Conservation (phyloP, 148 eudicot species). For the Cornus kousa region DNA sequence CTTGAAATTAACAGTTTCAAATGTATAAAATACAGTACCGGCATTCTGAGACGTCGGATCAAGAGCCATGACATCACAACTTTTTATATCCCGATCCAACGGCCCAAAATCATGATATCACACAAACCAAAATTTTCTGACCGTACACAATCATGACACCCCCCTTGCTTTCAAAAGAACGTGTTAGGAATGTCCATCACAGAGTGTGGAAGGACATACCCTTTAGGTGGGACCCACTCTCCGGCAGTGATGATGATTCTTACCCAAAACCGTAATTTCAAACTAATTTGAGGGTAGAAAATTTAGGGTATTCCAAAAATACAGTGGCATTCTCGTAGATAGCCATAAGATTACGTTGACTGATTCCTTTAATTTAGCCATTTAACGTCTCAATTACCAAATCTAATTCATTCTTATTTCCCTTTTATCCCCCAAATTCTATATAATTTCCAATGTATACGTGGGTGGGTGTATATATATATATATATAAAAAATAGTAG, state of each 20-base stretch:
- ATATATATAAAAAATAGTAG: too few relatives aligned
- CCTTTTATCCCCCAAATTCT: slow-evolving; percentile 1
- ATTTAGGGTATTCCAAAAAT: background rate
- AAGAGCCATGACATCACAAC: slow-evolving; percentile 10
- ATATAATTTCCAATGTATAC: background rate
- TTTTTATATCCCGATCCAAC: background rate
- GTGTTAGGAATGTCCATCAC: background rate
- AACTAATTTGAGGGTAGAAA: background rate
- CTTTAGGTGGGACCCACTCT: slow-evolving; percentile 7
- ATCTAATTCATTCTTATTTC: background rate
- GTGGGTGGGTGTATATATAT: background rate
- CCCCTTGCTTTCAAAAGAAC: background rate
- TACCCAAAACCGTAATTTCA: slow-evolving; percentile 9
- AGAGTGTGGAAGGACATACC: background rate
- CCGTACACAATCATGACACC: slow-evolving; percentile 10
- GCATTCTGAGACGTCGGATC: slow-evolving; percentile 5
- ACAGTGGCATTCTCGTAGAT: slow-evolving; percentile 26
- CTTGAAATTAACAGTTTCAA: too few relatives aligned
- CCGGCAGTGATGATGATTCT: slow-evolving; percentile 11
- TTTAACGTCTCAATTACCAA: slow-evolving; percentile 4
- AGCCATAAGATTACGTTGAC: background rate
- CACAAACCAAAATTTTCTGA: background rate
- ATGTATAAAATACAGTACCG: too few relatives aligned
- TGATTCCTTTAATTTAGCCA: slow-evolving; percentile 2
- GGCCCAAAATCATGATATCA: background rate